A percentile compares a stretch with the other conserved stretches of the same genome.
Evolutionary conservation across 2,329 filamentous ascomycete species (phyloP).

Genomic region (Lachnum nothofagi): DNA sequence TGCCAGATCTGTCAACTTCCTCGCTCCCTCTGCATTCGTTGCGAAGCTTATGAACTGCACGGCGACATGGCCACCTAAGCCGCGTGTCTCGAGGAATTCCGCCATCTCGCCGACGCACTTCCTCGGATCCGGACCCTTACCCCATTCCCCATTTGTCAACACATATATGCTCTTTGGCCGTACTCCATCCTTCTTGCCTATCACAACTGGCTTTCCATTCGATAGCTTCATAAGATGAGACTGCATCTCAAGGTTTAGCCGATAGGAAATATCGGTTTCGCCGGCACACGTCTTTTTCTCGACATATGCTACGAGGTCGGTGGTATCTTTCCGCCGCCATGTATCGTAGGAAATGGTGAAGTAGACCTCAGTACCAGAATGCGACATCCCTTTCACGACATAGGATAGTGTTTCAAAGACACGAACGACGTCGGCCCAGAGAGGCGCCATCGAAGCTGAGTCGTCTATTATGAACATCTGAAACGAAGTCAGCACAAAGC

Average conservation of each 20-base stretch:
- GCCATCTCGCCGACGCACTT: constrained; percentile 8
- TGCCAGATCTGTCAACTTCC: constrained; percentile 10
- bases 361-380: constrained; percentile 26
- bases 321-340: constrained; percentile 21
- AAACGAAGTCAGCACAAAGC: neutral
- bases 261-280: constrained; percentile 19
- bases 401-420: constrained; percentile 28
- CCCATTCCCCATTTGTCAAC: constrained; percentile 22
- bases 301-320: constrained; percentile 16
- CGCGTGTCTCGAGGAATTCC: constrained; percentile 2
- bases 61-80: neutral
- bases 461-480: constrained; percentile 33
- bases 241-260: constrained; percentile 19
- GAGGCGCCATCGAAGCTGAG: constrained; percentile 23
- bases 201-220: constrained; percentile 10
- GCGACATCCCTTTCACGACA: constrained; percentile 27
- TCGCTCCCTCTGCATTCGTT: constrained; percentile 5
- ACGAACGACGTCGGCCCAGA: constrained; percentile 24
- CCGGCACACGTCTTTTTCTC: constrained; percentile 13
- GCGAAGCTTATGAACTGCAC: constrained; percentile 21
- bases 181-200: constrained; percentile 9
- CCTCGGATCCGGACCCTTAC: constrained; percentile 5
- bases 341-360: constrained; percentile 26
- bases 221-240: constrained; percentile 14
- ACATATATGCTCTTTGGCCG: constrained; percentile 24